A percentile compares a stretch with the other conserved stretches of the same genome.
These are phyloP conservation scores for Zasmidium citrigriseum DNA, from an alignment of 2,329 filamentous ascomycete species.

Conservation along the genomic window DNA sequence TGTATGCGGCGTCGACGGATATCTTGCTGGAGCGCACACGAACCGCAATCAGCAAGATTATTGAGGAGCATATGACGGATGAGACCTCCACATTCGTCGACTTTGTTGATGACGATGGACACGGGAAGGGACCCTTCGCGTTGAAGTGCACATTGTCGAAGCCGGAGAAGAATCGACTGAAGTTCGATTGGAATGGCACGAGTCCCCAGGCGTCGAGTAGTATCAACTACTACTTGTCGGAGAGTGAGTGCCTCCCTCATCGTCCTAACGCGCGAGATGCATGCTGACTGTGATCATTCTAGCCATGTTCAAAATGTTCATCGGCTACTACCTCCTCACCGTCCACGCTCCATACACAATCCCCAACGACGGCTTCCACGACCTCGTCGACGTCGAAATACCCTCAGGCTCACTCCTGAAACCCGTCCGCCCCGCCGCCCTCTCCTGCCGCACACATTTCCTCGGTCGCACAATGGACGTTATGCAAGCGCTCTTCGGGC, in stretches of 20 bases:
- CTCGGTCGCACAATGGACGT: conserved; percentile 30
- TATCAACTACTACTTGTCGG: conserved; percentile 30
- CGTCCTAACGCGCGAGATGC: no score
- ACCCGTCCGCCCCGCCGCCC: conserved; percentile 27
- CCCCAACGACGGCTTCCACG: conserved; percentile 30
- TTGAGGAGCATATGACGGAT: conserved; percentile 30
- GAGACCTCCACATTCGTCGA: conserved; percentile 27
- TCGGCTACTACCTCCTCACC: conserved; percentile 28
- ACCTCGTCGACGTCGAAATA: conserved; percentile 28
- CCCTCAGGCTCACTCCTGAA: conserved; percentile 25
- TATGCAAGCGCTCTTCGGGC: conserved; percentile 31
- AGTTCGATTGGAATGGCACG: conserved; percentile 29
- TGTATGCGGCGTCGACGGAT: conserved; percentile 27
- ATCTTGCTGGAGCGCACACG: conserved; percentile 24
- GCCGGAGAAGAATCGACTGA: conserved; percentile 24
- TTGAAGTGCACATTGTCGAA: conserved; percentile 30
- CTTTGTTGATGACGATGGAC: conserved; percentile 31
- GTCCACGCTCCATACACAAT: conserved; percentile 29
- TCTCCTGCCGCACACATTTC: conserved; percentile 29
- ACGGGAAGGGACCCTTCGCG: conserved; percentile 28
- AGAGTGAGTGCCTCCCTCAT: conserved; percentile 16
- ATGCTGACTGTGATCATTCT: not conserved
- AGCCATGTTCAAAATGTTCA: conserved; percentile 20
- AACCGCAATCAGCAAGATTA: conserved; percentile 27
- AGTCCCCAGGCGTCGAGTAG: conserved; percentile 29